A percentile compares a stretch with the other conserved stretches of the same genome.
phyloP scores from a whole-genome alignment of 2,329 filamentous ascomycete species.

The Pestalotiopsis sp. region DNA sequence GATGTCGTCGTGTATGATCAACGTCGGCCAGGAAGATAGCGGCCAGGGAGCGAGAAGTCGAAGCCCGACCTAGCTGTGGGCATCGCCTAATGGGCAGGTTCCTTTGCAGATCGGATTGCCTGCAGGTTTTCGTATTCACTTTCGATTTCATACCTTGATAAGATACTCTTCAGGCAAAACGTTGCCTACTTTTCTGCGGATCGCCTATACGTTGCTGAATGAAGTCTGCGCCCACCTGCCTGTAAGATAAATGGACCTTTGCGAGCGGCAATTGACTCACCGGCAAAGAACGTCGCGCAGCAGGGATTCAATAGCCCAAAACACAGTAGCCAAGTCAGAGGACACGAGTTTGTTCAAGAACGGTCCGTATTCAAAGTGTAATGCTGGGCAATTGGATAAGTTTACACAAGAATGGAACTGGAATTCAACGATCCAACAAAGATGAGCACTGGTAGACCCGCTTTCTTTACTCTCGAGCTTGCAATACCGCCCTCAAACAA shows the following conservation, averaged over 20 bases:
- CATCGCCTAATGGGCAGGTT: no score
- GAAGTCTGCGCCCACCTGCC: neutral
- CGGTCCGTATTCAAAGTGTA: neutral
- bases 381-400: neutral
- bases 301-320: neutral
- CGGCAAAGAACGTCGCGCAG: neutral
- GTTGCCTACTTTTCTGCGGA: no score
- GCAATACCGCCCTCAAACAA: neutral
- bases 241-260: neutral
- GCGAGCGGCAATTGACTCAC: neutral
- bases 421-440: neutral
- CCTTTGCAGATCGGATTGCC: no score
- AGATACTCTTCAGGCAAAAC: no score
- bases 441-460: neutral
- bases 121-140: no score
- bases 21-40: no score
- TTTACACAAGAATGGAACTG: neutral
- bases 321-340: neutral
- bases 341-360: neutral
- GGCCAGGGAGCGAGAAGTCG: no score
- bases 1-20: no score
- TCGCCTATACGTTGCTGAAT: no score
- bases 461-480: neutral
- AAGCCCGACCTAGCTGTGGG: no score
- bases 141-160: no score